phyloP scores from a whole-genome alignment of 305 asterid genomes.

The Plantago lanceolata region DNA sequence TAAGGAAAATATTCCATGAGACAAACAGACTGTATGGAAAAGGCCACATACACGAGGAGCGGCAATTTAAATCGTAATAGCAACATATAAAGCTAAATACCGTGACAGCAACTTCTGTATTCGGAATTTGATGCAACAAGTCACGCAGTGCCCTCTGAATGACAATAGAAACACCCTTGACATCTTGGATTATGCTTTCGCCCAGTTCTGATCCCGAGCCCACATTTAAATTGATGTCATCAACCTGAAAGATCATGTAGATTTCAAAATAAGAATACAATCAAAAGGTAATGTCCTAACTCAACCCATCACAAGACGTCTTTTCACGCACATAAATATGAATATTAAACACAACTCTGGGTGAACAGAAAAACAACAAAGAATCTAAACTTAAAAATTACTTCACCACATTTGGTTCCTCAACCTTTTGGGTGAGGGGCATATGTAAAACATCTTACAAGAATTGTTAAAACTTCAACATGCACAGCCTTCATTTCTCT shows the following conservation, averaged over 20 bases:
- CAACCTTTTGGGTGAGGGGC: too few species aligned
- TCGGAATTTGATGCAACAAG: slow-evolving; percentile 68
- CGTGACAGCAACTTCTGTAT: slow-evolving; percentile 65
- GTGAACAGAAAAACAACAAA: too few species aligned
- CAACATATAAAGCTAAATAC: slow-evolving; percentile 33
- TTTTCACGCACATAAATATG: neutral
- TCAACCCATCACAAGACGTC: neutral
- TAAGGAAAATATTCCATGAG: too few species aligned
- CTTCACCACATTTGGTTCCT: too few species aligned
- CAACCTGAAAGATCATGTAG: slow-evolving; percentile 50
- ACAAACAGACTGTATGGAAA: too few species aligned
- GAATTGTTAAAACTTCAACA: slow-evolving; percentile 61
- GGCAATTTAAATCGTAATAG: too few species aligned
- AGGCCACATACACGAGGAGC: too few species aligned
- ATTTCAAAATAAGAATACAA: slow-evolving; percentile 7
- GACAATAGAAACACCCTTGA: slow-evolving; percentile 71
- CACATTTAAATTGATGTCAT: slow-evolving; percentile 88
- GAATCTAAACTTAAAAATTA: neutral
- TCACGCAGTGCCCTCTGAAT: slow-evolving; percentile 84
- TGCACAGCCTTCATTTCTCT: slow-evolving; percentile 84
- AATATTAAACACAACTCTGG: too few species aligned
- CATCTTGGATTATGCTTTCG: slow-evolving; percentile 80
- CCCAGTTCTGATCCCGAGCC: slow-evolving; percentile 76
- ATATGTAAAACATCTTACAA: slow-evolving; percentile 46
- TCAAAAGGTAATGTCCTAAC: slow-evolving; percentile 7